phyloP scores from a whole-genome alignment of 352 stramenopile genomes.

The Pythium rhizo-oryzae region DNA sequence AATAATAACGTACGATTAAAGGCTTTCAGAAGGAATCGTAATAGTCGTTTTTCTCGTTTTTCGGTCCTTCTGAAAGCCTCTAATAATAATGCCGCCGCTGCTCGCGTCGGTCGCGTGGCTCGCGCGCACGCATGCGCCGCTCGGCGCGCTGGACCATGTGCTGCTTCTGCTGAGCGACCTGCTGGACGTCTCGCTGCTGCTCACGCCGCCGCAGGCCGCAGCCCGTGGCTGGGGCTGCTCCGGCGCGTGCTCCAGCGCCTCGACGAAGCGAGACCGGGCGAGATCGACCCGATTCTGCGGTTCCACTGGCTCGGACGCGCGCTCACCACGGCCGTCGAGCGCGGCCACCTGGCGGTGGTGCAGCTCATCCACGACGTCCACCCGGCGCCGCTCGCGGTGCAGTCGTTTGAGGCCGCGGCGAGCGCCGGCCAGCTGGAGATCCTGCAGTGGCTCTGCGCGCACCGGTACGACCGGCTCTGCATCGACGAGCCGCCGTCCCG shows the following conservation, averaged over 20 bases:
- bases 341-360: slow-evolving; percentile 13
- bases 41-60: too few relatives aligned
- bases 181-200: slow-evolving; percentile 19
- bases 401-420: slow-evolving; percentile 17
- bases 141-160: slow-evolving; percentile 20
- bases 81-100: neutral
- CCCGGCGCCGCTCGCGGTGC: slow-evolving; percentile 11
- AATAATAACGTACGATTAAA: too few relatives aligned
- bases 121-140: slow-evolving; percentile 2
- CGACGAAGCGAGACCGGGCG: neutral
- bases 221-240: slow-evolving; percentile 15
- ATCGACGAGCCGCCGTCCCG: slow-evolving; percentile 15
- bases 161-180: slow-evolving; percentile 6
- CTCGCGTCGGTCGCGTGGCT: slow-evolving; percentile 19
- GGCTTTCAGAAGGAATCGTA: too few relatives aligned
- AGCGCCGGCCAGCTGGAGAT: slow-evolving; percentile 19
- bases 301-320: slow-evolving; percentile 23
- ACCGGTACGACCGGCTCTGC: slow-evolving; percentile 24
- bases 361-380: slow-evolving; percentile 16
- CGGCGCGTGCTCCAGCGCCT: slow-evolving; percentile 17
- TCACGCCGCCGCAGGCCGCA: slow-evolving; percentile 15
- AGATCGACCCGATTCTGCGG: slow-evolving; percentile 11
- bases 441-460: slow-evolving; percentile 22
- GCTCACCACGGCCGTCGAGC: slow-evolving; percentile 18
- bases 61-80: too few relatives aligned